Evolutionary conservation across 2,329 filamentous ascomycete genomes (phyloP).

Genomic region (Podosphaera fusca): DNA sequence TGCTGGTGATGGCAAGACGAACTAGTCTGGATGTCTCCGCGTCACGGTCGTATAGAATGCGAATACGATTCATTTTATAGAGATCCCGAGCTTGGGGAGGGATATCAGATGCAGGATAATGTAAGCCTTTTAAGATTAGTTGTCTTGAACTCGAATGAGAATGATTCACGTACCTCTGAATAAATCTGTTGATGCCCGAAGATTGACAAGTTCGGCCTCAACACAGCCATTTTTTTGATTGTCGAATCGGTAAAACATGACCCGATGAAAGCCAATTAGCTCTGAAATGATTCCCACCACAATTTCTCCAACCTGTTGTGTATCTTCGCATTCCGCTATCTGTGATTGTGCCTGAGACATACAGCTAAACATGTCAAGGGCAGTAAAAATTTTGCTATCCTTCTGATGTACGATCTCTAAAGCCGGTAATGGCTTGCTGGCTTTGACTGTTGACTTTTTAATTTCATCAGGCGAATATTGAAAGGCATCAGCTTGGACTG

Average conservation of each 20-base stretch:
- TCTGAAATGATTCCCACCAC: slow-evolving; percentile 10
- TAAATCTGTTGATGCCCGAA: slow-evolving; percentile 9
- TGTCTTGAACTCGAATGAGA: neutral
- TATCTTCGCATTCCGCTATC: slow-evolving; percentile 3
- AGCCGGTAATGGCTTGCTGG: slow-evolving; percentile 6
- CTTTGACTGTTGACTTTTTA: slow-evolving; percentile 7
- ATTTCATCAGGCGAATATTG: slow-evolving; percentile 6
- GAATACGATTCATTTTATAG: slow-evolving; percentile 73
- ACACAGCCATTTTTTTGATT: slow-evolving; percentile 11
- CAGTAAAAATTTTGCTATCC: slow-evolving; percentile 4
- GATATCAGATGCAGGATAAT: slow-evolving; percentile 72
- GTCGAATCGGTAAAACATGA: slow-evolving; percentile 13
- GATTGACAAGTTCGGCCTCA: slow-evolving; percentile 10
- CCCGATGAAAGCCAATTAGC: slow-evolving; percentile 11
- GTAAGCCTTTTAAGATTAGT: slow-evolving; percentile 5
- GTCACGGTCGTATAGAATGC: slow-evolving; percentile 64
- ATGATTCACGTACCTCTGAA: slow-evolving; percentile 1
- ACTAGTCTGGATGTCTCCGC: slow-evolving; percentile 48
- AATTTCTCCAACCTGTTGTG: slow-evolving; percentile 8
- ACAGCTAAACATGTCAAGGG: slow-evolving; percentile 10
- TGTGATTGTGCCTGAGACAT: slow-evolving; percentile 9
- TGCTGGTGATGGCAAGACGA: neutral
- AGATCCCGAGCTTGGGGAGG: slow-evolving; percentile 63
- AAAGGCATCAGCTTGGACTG: slow-evolving; percentile 2
- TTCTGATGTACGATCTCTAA: slow-evolving; percentile 6